Evolutionary conservation across 371 early-diverging fungal species (phyloP), one percentile per base, ranked within the genome.

Genomic region (Gilbertella persicaria): DNA sequence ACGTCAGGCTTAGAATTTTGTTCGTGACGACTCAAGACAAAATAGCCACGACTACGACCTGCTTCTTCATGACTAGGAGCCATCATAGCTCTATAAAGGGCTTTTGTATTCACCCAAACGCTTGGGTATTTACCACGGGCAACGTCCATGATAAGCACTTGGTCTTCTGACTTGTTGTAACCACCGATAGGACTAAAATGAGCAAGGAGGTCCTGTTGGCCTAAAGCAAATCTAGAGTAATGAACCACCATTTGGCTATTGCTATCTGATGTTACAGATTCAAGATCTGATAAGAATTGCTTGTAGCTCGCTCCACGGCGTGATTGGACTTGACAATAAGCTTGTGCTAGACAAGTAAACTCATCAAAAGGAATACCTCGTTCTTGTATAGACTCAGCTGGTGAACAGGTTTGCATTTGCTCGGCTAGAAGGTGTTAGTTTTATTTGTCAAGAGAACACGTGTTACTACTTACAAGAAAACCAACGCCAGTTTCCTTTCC

Each of bases 401-500:
- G 79, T 0, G 86, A 80, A 58, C 92, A 93, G 40, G 92, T 87
- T 50, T 94, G 83, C 40, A 96, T 78, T 55, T 91, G 78, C 52
- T 92, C 92, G 60, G 91, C 93, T 79, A 78, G 2, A 33, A 33
- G 10, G n/a, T n/a, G n/a, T n/a, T n/a, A n/a, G n/a, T n/a, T n/a
- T n/a, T n/a, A n/a, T n/a, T n/a, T n/a, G n/a, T n/a, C n/a, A n/a
- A n/a, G 62, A 13, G 26, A 25, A 36, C 7, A 42, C n/a, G n/a
- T n/a, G n/a, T n/a, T n/a, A n/a, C n/a, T n/a, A 49, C 56, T 55
- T 62, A 53, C 66, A 53, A 37, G 72, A 71, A 51, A 68, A 79
- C 92, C 91, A 95, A 26, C 96, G 75, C 95, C 95, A 94, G 16
- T 88, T 89, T 9, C 96, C 95, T 70, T 96, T 94, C 95, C 96